phyloP scores from a whole-genome alignment of 441 rosid species.

The Flueggea neowawraea region DNA sequence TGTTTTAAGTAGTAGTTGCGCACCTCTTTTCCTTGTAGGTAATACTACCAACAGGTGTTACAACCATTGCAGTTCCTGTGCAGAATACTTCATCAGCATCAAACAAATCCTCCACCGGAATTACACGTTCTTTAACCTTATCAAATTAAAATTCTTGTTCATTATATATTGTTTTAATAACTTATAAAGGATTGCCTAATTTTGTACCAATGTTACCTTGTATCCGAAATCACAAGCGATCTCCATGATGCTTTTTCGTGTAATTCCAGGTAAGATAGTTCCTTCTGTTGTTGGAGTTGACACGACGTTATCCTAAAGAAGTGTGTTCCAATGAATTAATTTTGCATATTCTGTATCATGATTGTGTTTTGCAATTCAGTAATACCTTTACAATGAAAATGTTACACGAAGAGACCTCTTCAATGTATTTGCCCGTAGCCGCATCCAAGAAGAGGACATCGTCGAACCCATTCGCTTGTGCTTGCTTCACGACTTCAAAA shows the following conservation, averaged over 20 bases:
- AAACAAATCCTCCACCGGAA: too few species aligned
- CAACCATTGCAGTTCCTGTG: too few species aligned
- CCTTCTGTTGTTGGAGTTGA: constrained; percentile 65
- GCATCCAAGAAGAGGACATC: constrained; percentile 82
- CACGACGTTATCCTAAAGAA: constrained; percentile 43
- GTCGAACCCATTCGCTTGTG: constrained; percentile 72
- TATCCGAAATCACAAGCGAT: constrained; percentile 59
- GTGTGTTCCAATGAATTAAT: neutral
- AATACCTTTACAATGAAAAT: constrained; percentile 73
- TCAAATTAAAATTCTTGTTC: neutral
- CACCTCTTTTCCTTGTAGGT: too few species aligned
- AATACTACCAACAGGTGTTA: too few species aligned
- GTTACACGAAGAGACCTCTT: constrained; percentile 83
- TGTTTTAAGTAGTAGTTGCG: too few species aligned
- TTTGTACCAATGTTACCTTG: constrained; percentile 27
- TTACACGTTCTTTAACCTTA: too few species aligned
- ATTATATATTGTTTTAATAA: too few species aligned
- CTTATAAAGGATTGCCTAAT: too few species aligned
- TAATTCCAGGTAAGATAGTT: constrained; percentile 72
- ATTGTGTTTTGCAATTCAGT: too few species aligned
- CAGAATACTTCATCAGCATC: constrained; percentile 35
- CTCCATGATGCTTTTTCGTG: constrained; percentile 64
- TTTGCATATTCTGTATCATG: too few species aligned
- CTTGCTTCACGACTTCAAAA: constrained; percentile 62
- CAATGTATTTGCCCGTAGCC: constrained; percentile 55